These are phyloP conservation scores for Blastosporella zonata DNA, from an alignment of 1,284 basidiomycete genomes.

Conservation along the genomic window DNA sequence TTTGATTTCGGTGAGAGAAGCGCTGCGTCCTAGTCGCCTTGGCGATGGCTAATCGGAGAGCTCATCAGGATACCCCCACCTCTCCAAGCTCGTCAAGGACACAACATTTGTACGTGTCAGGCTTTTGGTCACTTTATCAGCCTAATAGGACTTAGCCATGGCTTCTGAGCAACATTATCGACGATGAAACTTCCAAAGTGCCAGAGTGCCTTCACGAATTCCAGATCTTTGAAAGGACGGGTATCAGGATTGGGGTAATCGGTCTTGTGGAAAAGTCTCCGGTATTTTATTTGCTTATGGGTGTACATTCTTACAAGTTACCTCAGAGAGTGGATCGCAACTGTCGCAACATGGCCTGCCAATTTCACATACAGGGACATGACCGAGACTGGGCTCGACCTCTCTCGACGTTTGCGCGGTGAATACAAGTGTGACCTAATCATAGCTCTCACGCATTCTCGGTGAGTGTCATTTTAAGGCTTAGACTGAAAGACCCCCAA, in stretches of 20 bases:
- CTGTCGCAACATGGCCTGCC: slow-evolving; percentile 79
- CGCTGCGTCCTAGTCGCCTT: slow-evolving; percentile 1
- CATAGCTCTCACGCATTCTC: slow-evolving; percentile 79
- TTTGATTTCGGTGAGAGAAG: slow-evolving; percentile 66
- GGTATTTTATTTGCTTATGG: slow-evolving; percentile 29
- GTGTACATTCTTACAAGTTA: slow-evolving; percentile 37
- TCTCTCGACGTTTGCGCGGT: slow-evolving; percentile 71
- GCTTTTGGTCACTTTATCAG: slow-evolving; percentile 16
- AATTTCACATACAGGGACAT: slow-evolving; percentile 72
- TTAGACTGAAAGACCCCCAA: background rate
- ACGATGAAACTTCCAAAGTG: slow-evolving; percentile 54
- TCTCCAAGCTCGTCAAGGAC: slow-evolving; percentile 68
- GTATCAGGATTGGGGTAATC: slow-evolving; percentile 73
- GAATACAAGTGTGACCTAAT: slow-evolving; percentile 73
- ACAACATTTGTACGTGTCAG: slow-evolving; percentile 59
- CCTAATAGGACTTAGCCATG: slow-evolving; percentile 47
- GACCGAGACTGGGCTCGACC: slow-evolving; percentile 57
- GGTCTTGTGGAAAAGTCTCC: slow-evolving; percentile 80
- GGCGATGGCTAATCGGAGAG: slow-evolving; percentile 1
- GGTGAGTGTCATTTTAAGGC: slow-evolving; percentile 34
- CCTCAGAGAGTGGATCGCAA: slow-evolving; percentile 78
- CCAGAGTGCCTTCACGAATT: slow-evolving; percentile 61
- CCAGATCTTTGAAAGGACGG: slow-evolving; percentile 61
- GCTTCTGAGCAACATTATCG: slow-evolving; percentile 76
- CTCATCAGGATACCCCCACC: slow-evolving; percentile 77